Evolutionary conservation across 2,329 filamentous ascomycete species (phyloP), one percentile per base, ranked within the genome.

Genomic region (Trichoderma asperellum): DNA sequence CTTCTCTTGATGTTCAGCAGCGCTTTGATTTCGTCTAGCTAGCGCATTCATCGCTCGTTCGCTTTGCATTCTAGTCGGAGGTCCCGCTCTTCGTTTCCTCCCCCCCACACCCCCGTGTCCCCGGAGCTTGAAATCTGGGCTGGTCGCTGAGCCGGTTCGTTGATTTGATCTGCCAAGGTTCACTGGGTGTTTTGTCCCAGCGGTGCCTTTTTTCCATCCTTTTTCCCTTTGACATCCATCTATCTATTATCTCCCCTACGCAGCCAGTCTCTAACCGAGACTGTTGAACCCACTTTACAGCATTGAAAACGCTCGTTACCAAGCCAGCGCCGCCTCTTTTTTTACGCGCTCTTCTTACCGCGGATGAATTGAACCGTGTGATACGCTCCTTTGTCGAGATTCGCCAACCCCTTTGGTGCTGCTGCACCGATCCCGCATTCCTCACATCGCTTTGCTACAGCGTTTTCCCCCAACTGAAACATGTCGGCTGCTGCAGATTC

Each of bases 401-500:
- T 59, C 53, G 52, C 35, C 66, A 35, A 62, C 52, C 53, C 34
- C 68, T 71, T 75, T 43, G 74, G 73, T 75, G 74, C 74, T 73
- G 72, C 73, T 71, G 72, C 71, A 73, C 72, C 69, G 60, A 70
- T 69, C 65, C 71, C 70, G 56, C 71, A 72, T 70, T 72, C 72
- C 70, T 71, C 70, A 65, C 59, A 59, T 71, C 69, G 70, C 68
- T 71, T 70, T 67, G 69, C 72, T n/a, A 52, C 40, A 55, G 55
- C 64, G 55, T 43, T 72, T 49, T 12, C 64, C 71, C 59, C 71
- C 59, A 66, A 64, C 61, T 57, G 61, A 67, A 75, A 69, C 73
- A 79, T 78, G 76, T 76, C 75, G 73, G 75, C 77, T 72, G 70
- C 75, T 69, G 71, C 75, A 75, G 77, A 80, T 71, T 72, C 76